Evolutionary conservation across 495 filamentous ascomycete species (phyloP).

Genomic region (Hypoxylon cercidicola): DNA sequence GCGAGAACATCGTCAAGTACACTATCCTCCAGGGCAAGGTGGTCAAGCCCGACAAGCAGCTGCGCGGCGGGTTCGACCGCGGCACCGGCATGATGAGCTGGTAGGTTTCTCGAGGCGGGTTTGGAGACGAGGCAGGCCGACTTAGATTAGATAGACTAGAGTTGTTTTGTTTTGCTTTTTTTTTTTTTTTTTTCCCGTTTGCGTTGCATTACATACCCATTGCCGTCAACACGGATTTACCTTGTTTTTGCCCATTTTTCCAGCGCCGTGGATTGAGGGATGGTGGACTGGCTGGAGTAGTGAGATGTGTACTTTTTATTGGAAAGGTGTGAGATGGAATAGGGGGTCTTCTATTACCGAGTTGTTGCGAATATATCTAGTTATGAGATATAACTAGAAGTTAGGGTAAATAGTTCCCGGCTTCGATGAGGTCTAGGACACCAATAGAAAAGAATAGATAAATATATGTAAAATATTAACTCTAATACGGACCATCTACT

Average conservation of each 20-base stretch:
- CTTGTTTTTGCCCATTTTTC: background rate
- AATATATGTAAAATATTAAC: too few species aligned
- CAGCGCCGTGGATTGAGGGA: too few species aligned
- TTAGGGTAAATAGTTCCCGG: too few species aligned
- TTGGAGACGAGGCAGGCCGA: too few species aligned
- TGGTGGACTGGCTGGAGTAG: constrained; percentile 12
- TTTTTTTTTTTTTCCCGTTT: constrained; percentile 1
- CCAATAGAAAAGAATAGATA: too few species aligned
- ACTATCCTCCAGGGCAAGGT: constrained; percentile 95
- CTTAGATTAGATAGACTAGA: too few species aligned
- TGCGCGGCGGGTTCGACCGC: constrained; percentile 92
- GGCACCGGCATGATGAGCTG: constrained; percentile 83
- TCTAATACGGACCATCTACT: too few species aligned
- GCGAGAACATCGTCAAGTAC: constrained; percentile 90
- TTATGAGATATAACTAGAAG: too few species aligned
- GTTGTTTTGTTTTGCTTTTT: too few species aligned
- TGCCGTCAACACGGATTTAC: background rate
- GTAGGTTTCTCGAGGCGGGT: constrained; percentile 55
- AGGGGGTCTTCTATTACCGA: background rate
- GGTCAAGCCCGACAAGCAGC: constrained; percentile 82
- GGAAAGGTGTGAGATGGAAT: background rate
- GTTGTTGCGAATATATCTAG: too few species aligned
- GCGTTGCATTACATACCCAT: background rate
- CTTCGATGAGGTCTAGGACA: too few species aligned
- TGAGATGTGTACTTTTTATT: background rate